These are phyloP conservation scores for Wickerhamomyces mucosus DNA, from an alignment of 805 yeast species.

Conservation along the genomic window DNA sequence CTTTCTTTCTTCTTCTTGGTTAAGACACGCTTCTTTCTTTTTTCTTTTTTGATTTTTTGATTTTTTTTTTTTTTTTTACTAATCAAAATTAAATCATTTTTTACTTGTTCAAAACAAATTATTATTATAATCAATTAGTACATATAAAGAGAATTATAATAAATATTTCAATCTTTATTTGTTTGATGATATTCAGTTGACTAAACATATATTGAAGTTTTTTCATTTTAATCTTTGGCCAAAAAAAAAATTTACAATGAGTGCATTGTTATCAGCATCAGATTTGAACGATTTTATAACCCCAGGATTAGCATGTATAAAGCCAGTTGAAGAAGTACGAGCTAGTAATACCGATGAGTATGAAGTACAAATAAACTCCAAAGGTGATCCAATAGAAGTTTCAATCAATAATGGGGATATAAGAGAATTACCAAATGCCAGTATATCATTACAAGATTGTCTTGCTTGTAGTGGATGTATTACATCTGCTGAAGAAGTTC, in stretches of 20 bases:
- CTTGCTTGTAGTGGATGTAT: constrained; percentile 96
- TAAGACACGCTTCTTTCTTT: too few relatives aligned
- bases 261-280: constrained; percentile 79
- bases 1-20: too few relatives aligned
- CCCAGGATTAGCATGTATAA: constrained; percentile 92
- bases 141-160: too few relatives aligned
- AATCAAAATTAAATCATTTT: too few relatives aligned
- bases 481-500: constrained; percentile 92
- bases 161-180: too few relatives aligned
- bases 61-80: too few relatives aligned
- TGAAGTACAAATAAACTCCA: constrained; percentile 49
- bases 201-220: background rate
- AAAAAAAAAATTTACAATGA: constrained; percentile 39
- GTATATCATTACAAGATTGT: constrained; percentile 85
- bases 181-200: too few relatives aligned
- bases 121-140: too few relatives aligned
- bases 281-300: constrained; percentile 90
- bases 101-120: too few relatives aligned
- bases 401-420: constrained; percentile 44
- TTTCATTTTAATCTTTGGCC: background rate
- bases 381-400: constrained; percentile 61
- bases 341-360: constrained; percentile 14
- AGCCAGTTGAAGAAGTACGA: constrained; percentile 52
- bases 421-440: constrained; percentile 57
- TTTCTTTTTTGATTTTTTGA: too few relatives aligned